Base-by-base conservation (phyloP, 768 basidiomycete species). In the Cystofilobasidium capitatum region DNA sequence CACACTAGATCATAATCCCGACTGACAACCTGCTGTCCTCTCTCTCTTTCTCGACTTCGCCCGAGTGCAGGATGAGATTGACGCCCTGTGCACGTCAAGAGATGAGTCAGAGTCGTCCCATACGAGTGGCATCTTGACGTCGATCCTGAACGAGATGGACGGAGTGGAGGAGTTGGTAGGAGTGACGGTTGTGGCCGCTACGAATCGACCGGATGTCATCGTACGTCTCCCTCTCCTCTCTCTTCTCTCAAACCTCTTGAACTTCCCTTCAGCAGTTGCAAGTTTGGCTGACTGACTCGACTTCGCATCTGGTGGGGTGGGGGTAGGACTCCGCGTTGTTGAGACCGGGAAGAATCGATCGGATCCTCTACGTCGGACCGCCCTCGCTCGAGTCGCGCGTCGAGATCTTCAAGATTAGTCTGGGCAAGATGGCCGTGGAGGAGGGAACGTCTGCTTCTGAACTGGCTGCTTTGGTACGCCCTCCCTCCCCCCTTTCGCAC, bases 71-170 rank as follows among this genome's bases (percentile, higher is more conserved):
- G 96, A 99, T 74, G 96, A 99, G 76, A 89, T 99, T 62, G 96
- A 99, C 74, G 92, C 93, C 0, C 82, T 99, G 0, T 93, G 89
- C 2, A 84, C 85, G 0, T 86, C 90, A 0, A 84, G 96, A 37
- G 80, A 79, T 0, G 82, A 83, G 2, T 83, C 84, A 54, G 75
- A 74, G 9, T 83, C 79, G 2, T 85, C 85, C 47, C 77, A 79
- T 9, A 88, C 91, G 72, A 88, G 90, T 71, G 92, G 96, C 10
- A 91, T 97, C 16, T 81, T 99, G 10, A 93, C 93, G 1, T 94
- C 86, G 69, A 80, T 99, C 16, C 76, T 99, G 65, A 98, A 94
- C 74, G 96, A 99, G 75, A 98, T 98, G 91, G 96, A 98, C 74
- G 96, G 96, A 24, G 88, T 98, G 0, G 90, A 97, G 77, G 91